Evolutionary conservation across 2,329 filamentous ascomycete genomes (phyloP).

Genomic region (Diatrype stigma): DNA sequence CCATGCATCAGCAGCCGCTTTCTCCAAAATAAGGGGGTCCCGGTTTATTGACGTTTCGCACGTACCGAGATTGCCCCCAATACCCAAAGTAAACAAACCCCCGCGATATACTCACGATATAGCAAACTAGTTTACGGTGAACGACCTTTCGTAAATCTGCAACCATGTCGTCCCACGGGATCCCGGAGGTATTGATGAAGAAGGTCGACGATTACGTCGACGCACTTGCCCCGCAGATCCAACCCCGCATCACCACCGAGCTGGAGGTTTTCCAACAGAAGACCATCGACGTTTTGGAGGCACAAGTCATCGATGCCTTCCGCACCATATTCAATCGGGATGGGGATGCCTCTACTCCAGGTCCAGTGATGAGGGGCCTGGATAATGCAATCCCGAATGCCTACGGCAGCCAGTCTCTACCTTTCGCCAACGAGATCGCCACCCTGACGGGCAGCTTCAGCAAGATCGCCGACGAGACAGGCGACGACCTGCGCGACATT

Average conservation of each 20-base stretch:
- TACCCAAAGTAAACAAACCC: no score
- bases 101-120: no score
- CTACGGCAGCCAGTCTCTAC: slow-evolving; percentile 37
- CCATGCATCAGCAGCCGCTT: no score
- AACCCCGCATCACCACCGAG: slow-evolving; percentile 41
- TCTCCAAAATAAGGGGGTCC: no score
- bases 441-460: slow-evolving; percentile 36
- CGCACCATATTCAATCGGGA: slow-evolving; percentile 39
- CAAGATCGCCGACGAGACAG: slow-evolving; percentile 35
- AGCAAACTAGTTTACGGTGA: no score
- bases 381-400: slow-evolving; percentile 33
- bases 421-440: slow-evolving; percentile 43
- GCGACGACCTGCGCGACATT: slow-evolving; percentile 40
- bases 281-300: slow-evolving; percentile 42
- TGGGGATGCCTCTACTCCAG: slow-evolving; percentile 7
- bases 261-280: slow-evolving; percentile 40
- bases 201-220: slow-evolving; percentile 44
- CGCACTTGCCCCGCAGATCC: slow-evolving; percentile 42
- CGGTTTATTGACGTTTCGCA: no score
- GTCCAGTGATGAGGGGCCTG: slow-evolving; percentile 21
- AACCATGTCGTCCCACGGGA: slow-evolving; percentile 32
- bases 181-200: slow-evolving; percentile 39
- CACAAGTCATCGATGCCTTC: slow-evolving; percentile 41
- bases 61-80: no score
- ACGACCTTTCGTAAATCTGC: neutral